Base-by-base conservation (phyloP, 2,329 filamentous ascomycete genomes). In the Huntiella moniliformis region DNA sequence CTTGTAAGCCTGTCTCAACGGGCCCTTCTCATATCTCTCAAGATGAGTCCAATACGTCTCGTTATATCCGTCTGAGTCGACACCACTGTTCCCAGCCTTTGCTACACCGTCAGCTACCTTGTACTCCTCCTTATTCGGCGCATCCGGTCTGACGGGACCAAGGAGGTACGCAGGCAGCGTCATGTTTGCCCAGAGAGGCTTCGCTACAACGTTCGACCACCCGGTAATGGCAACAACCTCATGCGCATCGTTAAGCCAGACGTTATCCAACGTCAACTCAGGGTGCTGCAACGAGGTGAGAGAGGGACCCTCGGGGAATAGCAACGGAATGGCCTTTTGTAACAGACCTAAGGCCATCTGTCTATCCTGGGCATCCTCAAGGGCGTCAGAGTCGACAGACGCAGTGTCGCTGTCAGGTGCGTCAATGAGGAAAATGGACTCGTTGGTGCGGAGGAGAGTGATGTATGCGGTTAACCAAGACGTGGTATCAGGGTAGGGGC, bases 401-500 rank as follows among this genome's bases (percentile, higher is more conserved):
- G 40, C 40, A 4, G 11, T 12, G 13, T 42, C 28, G 5, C 15
- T 36, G n/a, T 8, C 28, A 11, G n/a, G 31, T 1, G 28, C 22
- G 10, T n/a, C 5, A 22, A 32, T 13, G 2, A 42, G 32, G 11
- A 42, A 32, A 8, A 13, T 42, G 4, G 32, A 28, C 34, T 42
- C 40, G 11, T 42, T 28, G 6, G 15, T 33, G 15, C 34, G 40
- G 6, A 42, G 31, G n/a, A 42, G 17, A 13, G n/a, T 34, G 6
- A 42, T 16, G 40, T 42, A 42, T 11, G 40, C 40, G 28, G 40
- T 15, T 13, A 42, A 32, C 28, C 31, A 42, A 3, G 40, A 42
- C 7, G 31, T 13, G n/a, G 40, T 34, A 32, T 28, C 15, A 2
- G 11, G 7, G 13, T 34, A 42, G 5, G 40, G 31, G 16, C 40